A percentile compares a stretch with the other conserved stretches of the same genome.
Evolutionary conservation across 169 alveolate genomes (phyloP).

Genomic region (Plasmodium falciparum): DNA sequence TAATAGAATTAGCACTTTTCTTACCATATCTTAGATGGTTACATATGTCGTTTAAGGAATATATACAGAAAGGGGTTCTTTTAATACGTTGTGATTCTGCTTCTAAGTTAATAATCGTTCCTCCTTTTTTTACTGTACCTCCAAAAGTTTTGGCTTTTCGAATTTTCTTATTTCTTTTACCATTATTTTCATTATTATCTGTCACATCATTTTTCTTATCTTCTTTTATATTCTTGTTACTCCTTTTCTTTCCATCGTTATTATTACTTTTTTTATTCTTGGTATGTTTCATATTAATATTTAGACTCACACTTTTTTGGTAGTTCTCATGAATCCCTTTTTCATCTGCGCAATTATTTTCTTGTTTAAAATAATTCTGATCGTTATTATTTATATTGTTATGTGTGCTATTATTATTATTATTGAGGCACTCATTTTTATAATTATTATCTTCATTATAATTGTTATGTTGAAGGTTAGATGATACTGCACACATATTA

Average conservation of each 20-base stretch:
- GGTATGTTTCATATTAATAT: no score
- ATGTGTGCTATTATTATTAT: no score
- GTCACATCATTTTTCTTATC: not conserved
- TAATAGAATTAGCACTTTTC: not conserved
- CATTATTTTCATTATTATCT: not conserved
- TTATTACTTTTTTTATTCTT: not conserved
- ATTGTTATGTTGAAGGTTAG: no score
- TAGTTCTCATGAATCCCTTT: not conserved
- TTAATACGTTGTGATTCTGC: conserved; percentile 43
- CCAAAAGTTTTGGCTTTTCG: conserved; percentile 37
- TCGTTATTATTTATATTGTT: no score
- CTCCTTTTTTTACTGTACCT: conserved; percentile 53
- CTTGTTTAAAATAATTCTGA: no score
- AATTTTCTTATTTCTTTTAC: not conserved
- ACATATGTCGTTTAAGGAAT: conserved; percentile 27
- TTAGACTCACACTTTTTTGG: not conserved
- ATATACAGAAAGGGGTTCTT: conserved; percentile 44
- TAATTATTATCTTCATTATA: no score
- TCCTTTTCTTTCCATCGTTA: not conserved
- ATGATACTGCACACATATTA: no score
- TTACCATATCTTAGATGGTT: not conserved
- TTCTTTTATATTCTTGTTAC: not conserved
- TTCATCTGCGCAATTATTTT: not conserved
- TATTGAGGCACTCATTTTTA: no score
- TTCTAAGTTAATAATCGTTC: conserved; percentile 20